Percentiles rank a stretch among this genome's conserved stretches.
These are phyloP conservation scores for Trametes sanguinea DNA, from an alignment of 768 basidiomycete genomes.

Conservation along the genomic window DNA sequence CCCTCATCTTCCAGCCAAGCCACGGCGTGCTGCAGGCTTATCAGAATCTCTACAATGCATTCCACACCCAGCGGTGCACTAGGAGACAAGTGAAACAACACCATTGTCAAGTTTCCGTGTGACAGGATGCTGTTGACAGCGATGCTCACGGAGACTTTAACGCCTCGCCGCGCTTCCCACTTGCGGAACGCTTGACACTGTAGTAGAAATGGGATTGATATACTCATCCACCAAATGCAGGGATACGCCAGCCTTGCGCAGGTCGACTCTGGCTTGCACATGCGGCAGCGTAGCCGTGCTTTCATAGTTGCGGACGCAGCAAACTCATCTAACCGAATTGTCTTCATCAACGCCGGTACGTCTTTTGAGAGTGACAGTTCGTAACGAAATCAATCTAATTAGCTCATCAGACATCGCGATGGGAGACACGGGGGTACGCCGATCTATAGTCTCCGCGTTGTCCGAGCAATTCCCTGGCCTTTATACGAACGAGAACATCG, in stretches of 20 bases:
- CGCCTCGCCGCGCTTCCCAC: not conserved
- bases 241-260: slow-evolving; percentile 70
- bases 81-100: too few species aligned
- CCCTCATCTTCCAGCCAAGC: too few species aligned
- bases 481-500: slow-evolving; percentile 71
- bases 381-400: not conserved
- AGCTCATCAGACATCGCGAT: slow-evolving; percentile 65
- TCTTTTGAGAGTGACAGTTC: not conserved
- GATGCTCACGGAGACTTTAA: not conserved
- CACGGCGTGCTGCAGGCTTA: too few species aligned
- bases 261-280: slow-evolving; percentile 73
- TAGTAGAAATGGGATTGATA: not conserved
- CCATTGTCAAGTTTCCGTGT: too few species aligned
- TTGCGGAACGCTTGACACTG: not conserved
- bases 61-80: too few species aligned
- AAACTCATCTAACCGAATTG: slow-evolving; percentile 56
- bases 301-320: slow-evolving; percentile 71
- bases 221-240: slow-evolving; percentile 33
- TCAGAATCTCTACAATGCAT: too few species aligned
- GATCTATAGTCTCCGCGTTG: slow-evolving; percentile 62
- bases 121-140: too few species aligned
- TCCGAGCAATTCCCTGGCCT: slow-evolving; percentile 58
- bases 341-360: slow-evolving; percentile 77
- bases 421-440: slow-evolving; percentile 77
- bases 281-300: slow-evolving; percentile 77